These are phyloP conservation scores for Diaporthe vexans DNA, from an alignment of 2,329 filamentous ascomycete genomes.

Conservation along the genomic window DNA sequence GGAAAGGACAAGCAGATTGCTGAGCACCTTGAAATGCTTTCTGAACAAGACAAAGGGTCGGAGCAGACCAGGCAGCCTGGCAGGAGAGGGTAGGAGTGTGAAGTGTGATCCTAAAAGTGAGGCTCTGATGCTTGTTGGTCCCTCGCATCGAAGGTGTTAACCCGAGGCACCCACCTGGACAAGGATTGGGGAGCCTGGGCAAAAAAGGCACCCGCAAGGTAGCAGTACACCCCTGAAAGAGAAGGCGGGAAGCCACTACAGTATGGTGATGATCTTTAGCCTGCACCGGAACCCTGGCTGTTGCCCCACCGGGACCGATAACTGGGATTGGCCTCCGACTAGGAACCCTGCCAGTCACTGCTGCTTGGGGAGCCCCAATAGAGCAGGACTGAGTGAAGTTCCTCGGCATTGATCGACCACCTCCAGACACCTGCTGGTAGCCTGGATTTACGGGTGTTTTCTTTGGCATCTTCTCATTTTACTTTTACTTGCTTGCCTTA, in stretches of 20 bases:
- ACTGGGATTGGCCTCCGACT: constrained; percentile 5
- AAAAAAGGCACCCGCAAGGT: background rate
- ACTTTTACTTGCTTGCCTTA: background rate
- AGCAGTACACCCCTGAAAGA: constrained; percentile 25
- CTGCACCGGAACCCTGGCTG: constrained; percentile 6
- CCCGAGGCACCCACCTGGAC: background rate
- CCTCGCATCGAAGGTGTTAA: constrained; percentile 3
- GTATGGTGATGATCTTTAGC: background rate
- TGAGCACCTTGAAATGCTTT: background rate
- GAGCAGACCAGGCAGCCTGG: background rate
- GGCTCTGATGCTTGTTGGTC: constrained; percentile 22
- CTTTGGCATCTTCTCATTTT: constrained; percentile 21
- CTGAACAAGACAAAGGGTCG: background rate
- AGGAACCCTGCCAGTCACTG: constrained; percentile 23
- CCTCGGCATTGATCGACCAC: constrained; percentile 34
- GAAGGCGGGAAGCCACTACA: constrained; percentile 32
- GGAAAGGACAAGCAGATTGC: background rate
- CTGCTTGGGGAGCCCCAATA: background rate
- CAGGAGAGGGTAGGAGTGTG: constrained; percentile 33
- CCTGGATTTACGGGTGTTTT: constrained; percentile 6
- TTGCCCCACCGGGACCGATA: constrained; percentile 27
- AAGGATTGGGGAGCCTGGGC: constrained; percentile 17
- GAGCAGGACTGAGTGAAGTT: constrained; percentile 20
- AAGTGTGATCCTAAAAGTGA: constrained; percentile 38
- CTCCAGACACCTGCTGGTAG: constrained; percentile 17